phyloP scores from a whole-genome alignment of 2,329 filamentous ascomycete genomes.

The Fusarium guadeloupense region DNA sequence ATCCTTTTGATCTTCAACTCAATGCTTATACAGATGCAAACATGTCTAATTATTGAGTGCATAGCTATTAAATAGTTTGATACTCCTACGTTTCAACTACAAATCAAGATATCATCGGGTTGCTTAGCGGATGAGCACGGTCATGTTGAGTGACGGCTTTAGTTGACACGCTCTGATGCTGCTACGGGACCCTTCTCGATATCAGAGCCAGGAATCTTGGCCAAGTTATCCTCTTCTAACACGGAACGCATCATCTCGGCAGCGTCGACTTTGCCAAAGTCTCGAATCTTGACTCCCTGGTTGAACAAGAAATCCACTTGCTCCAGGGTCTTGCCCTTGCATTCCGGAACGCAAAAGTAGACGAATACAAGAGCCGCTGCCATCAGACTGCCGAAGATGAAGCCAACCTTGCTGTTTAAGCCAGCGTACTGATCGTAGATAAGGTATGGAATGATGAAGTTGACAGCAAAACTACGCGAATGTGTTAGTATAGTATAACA shows the following conservation, averaged over 20 bases:
- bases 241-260: conserved; percentile 15
- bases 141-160: too few species aligned
- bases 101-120: too few species aligned
- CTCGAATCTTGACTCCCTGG: conserved; percentile 13
- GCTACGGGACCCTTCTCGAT: background rate
- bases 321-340: conserved; percentile 32
- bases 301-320: conserved; percentile 37
- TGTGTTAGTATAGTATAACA: background rate
- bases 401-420: conserved; percentile 30
- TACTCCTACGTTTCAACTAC: too few species aligned
- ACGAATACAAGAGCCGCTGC: conserved; percentile 1
- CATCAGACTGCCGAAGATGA: conserved; percentile 34
- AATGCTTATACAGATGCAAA: conserved; percentile 28
- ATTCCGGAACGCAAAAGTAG: conserved; percentile 33
- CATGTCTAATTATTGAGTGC: background rate
- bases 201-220: background rate
- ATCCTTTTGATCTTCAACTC: conserved; percentile 30
- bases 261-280: conserved; percentile 29
- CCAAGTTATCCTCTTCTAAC: background rate
- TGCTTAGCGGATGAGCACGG: too few species aligned
- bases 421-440: conserved; percentile 32
- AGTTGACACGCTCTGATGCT: background rate
- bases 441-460: conserved; percentile 36
- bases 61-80: background rate
- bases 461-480: conserved; percentile 18